Evolutionary conservation across 345 rosid genomes (phyloP).

Genomic region (Corymbia maculata): DNA sequence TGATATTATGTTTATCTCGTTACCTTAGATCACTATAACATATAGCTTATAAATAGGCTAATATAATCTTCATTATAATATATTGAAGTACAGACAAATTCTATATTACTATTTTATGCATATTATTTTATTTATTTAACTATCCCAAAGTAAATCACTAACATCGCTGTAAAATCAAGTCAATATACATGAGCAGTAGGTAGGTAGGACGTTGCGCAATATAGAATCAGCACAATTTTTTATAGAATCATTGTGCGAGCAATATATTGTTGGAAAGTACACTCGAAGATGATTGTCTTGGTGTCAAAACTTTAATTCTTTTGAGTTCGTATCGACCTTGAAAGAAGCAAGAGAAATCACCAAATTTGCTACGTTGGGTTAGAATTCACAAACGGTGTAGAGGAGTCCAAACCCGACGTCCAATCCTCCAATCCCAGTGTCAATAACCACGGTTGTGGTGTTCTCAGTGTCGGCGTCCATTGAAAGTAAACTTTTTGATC

Average conservation of each 20-base stretch:
- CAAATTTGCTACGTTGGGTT: rapidly evolving
- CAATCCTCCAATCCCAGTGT: background rate
- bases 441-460: background rate
- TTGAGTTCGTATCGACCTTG: rapidly evolving
- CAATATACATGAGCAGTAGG: background rate
- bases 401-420: rapidly evolving
- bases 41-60: too few species aligned
- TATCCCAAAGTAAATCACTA: too few species aligned
- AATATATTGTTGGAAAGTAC: background rate
- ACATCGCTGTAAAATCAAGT: too few species aligned
- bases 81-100: too few species aligned
- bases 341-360: too few species aligned
- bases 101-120: too few species aligned
- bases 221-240: background rate
- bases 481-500: background rate
- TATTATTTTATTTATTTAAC: too few species aligned
- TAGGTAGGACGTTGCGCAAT: background rate
- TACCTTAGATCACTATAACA: too few species aligned
- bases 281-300: background rate
- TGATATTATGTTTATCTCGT: too few species aligned
- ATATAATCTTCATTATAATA: too few species aligned
- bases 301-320: background rate
- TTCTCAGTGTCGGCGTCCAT: background rate
- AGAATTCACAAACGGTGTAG: background rate
- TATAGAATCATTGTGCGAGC: rapidly evolving